Evolutionary conservation across 495 filamentous ascomycete genomes (phyloP).

Genomic region (Sabuloglossum arenarium): DNA sequence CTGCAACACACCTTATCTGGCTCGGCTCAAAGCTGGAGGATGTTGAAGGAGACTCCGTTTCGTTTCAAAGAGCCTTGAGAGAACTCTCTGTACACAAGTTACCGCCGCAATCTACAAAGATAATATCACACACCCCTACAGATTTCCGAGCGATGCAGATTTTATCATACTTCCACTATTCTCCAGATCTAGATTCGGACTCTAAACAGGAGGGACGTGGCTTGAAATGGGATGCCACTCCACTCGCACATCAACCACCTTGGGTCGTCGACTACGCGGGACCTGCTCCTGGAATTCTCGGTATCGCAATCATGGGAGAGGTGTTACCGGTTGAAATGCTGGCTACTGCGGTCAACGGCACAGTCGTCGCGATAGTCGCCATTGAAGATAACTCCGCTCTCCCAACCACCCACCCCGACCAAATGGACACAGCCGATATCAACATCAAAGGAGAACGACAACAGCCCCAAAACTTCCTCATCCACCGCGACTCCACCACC

Average conservation of each 20-base stretch:
- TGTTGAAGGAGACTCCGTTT: background rate
- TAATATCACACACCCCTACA: slow-evolving; percentile 35
- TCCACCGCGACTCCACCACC: slow-evolving; percentile 4
- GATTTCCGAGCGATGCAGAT: slow-evolving; percentile 62
- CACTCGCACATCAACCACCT: slow-evolving; percentile 26
- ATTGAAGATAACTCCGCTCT: slow-evolving; percentile 18
- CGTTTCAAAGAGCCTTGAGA: slow-evolving; percentile 6
- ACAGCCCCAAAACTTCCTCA: background rate
- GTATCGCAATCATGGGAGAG: slow-evolving; percentile 31
- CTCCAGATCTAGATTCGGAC: background rate
- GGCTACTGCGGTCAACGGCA: slow-evolving; percentile 31
- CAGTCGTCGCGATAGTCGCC: slow-evolving; percentile 33
- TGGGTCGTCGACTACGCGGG: slow-evolving; percentile 36
- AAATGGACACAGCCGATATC: background rate
- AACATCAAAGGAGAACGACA: background rate
- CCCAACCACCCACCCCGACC: background rate
- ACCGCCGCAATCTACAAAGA: background rate
- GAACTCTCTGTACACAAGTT: background rate
- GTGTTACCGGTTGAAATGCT: slow-evolving; percentile 25
- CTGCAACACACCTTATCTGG: slow-evolving; percentile 33
- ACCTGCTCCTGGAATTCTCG: slow-evolving; percentile 26
- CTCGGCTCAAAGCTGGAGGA: background rate
- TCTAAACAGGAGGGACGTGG: slow-evolving; percentile 15
- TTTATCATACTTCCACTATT: slow-evolving; percentile 55
- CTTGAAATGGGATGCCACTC: slow-evolving; percentile 26